Evolutionary conservation across 2,329 filamentous ascomycete genomes (phyloP).

Genomic region (Botrytis sinoallii): DNA sequence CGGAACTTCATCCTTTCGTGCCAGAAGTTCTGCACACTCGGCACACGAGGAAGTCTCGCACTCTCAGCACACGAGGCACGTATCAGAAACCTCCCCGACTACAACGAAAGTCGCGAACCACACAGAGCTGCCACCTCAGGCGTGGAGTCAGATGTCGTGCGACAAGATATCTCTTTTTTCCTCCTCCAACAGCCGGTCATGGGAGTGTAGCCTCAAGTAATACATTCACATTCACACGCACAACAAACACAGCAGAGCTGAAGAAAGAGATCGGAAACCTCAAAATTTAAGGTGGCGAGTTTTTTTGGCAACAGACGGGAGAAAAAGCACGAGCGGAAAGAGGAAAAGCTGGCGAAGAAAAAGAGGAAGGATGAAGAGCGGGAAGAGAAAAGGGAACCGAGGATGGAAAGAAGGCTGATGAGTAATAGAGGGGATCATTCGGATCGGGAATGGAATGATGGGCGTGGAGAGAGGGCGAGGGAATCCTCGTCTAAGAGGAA

Average conservation of each 20-base stretch:
- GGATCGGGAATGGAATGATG: too few relatives aligned
- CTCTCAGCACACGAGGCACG: rapidly evolving
- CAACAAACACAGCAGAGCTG: background rate
- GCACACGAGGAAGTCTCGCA: background rate
- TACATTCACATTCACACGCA: rapidly evolving
- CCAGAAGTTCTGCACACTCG: background rate
- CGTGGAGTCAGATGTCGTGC: background rate
- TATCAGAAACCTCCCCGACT: background rate
- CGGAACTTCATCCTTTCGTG: background rate
- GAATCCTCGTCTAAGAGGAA: too few relatives aligned
- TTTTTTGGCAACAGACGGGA: too few relatives aligned
- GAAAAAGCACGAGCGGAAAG: background rate
- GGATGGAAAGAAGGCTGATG: background rate
- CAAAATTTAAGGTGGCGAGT: too few relatives aligned
- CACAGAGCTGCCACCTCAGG: background rate
- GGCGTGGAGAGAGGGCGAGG: too few relatives aligned
- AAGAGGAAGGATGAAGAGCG: background rate
- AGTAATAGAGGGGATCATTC: background rate
- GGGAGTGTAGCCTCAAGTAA: background rate
- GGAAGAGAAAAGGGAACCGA: background rate
- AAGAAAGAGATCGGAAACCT: background rate
- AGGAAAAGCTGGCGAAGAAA: background rate
- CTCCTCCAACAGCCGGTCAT: background rate
- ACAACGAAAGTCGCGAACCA: background rate
- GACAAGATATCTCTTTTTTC: background rate